Evolutionary conservation across 306 rosid genomes (phyloP).

Genomic region (Lupinus albus): DNA sequence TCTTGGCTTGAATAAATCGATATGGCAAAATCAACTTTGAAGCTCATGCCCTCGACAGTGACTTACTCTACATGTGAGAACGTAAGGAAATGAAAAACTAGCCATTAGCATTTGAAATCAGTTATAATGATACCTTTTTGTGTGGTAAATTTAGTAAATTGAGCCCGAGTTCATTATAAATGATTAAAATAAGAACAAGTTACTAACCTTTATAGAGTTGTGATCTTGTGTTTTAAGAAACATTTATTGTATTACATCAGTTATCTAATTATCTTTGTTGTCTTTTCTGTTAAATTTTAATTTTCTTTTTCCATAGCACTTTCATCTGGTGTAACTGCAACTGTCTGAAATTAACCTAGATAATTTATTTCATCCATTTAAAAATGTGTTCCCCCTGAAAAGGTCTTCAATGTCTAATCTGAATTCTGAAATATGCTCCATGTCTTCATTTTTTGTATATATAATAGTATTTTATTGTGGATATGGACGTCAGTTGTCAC

Average conservation of each 20-base stretch:
- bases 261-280: background rate
- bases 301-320: background rate
- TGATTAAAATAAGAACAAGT: too few relatives aligned
- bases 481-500: background rate
- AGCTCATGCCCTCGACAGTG: background rate
- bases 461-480: background rate
- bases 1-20: background rate
- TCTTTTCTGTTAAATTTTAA: background rate
- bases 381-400: too few relatives aligned
- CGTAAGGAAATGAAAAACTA: background rate
- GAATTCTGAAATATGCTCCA: background rate
- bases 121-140: background rate
- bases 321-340: too few relatives aligned
- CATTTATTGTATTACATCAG: too few relatives aligned
- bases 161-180: too few relatives aligned
- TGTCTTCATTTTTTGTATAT: background rate
- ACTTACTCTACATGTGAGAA: background rate
- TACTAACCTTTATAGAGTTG: too few relatives aligned
- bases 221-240: too few relatives aligned
- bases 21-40: background rate
- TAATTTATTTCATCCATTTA: too few relatives aligned
- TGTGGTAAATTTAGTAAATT: too few relatives aligned
- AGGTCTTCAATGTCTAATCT: too few relatives aligned
- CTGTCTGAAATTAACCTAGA: background rate
- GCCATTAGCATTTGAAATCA: constrained; percentile 27